A percentile compares a stretch with the other conserved stretches of the same genome.
phyloP scores from a whole-genome alignment of 805 yeast genomes.

The Citeromyces matritensis region DNA sequence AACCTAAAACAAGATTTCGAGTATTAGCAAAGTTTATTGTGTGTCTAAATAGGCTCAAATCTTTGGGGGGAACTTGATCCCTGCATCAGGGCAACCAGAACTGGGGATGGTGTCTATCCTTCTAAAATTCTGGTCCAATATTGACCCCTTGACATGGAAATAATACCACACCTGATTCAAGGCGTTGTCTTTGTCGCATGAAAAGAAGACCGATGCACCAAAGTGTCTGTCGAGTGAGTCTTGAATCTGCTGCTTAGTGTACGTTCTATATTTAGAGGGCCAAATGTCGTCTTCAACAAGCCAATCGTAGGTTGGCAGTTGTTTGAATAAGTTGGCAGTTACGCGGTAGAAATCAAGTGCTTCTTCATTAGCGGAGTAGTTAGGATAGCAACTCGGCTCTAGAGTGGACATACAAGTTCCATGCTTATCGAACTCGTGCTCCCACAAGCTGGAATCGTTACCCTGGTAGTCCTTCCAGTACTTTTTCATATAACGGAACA shows the following conservation, averaged over 20 bases:
- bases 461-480: constrained; percentile 69
- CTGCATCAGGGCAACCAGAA: constrained; percentile 52
- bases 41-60: constrained; percentile 12
- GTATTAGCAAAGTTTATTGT: constrained; percentile 6
- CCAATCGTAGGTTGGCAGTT: constrained; percentile 54
- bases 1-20: too few species aligned
- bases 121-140: constrained; percentile 46
- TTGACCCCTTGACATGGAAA: constrained; percentile 60
- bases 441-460: constrained; percentile 61
- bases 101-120: constrained; percentile 43
- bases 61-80: constrained; percentile 66
- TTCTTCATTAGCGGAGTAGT: constrained; percentile 16
- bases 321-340: constrained; percentile 39
- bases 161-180: constrained; percentile 69
- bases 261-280: constrained; percentile 46
- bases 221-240: constrained; percentile 33
- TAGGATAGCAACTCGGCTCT: constrained; percentile 49
- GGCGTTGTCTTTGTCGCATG: constrained; percentile 38
- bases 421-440: constrained; percentile 87
- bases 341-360: constrained; percentile 61
- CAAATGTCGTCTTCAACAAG: constrained; percentile 50
- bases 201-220: constrained; percentile 42
- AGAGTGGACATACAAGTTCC: constrained; percentile 85
- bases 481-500: constrained; percentile 2
- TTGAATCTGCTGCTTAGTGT: constrained; percentile 38